Base-by-base conservation (phyloP, 345 rosid species). In the Isatis tinctoria region DNA sequence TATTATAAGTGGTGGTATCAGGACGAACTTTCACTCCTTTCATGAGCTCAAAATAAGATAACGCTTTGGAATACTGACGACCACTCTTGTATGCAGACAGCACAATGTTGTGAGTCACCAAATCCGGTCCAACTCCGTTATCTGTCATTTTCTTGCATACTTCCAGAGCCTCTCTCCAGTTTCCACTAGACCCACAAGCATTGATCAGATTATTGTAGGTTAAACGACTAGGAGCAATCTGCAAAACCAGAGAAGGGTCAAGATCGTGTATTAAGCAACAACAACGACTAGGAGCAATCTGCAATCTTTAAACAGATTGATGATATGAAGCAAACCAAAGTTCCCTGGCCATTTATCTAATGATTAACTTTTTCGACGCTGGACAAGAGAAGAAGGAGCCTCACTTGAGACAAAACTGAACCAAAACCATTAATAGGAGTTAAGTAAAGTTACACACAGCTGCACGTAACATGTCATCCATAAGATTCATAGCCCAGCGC, bases 111-210 rank as follows among this genome's bases (percentile, higher is more conserved):
- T 91, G 97, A 60, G 98, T 91, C 60, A 93, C 96, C 52, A 91
- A 82, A 81, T 91, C 97, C n/a, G 98, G 98, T 32, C 98, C 97
- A 75, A 93, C 89, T 47, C 98, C 98, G 76, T 91, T 89, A 80
- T 93, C 98, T 6, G 96, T 89, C 98, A 93, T 89, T 82, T 80
- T 81, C 89, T 87, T 89, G 86, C 91, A 89, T 52, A 93, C 78
- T 80, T 85, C 88, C 63, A 93, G 77, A 71, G 96, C 98, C 57
- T 87, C 97, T 85, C 90, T 87, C 98, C 98, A 93, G 75, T 93
- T 90, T 76, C 98, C 98, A 81, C 94, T 89, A 44, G 96, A 93
- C 66, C 98, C 98, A 71, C 94, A 90, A 59, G 98, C 97, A 72
- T 90, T 93, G 79, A 93, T 89, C 87, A 93, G 78, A 82, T 87